Base-by-base conservation (phyloP, 106 monocot species). In the Dendrobium chrysotoxum region DNA sequence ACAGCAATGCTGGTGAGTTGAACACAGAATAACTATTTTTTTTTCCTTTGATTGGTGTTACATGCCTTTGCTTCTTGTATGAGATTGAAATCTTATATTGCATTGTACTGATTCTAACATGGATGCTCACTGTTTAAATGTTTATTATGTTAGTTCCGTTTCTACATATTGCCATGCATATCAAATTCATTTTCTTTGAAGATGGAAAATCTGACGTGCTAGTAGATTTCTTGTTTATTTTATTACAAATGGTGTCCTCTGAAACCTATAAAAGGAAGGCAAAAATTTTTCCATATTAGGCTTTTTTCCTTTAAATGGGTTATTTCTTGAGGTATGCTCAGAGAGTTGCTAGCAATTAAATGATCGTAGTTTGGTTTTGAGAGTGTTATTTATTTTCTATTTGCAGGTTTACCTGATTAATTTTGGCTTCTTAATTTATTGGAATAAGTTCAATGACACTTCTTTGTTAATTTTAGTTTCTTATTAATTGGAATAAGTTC, bases 1-100 rank as follows among this genome's bases (percentile, higher is more conserved):
- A 99, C 92, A 16, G 95, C 95, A 20, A 99, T 99, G 98, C 82
- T 88, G 92, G 98, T 99, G 87, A 86, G 98, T 83, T 79, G 76
- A 46, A 42, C 38, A 70, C 25, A 26, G 9, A 65, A n/a, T 8
- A 65, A n/a, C 64, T 57, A 5, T n/a, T 57, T 57, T 57, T 57
- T 57, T n/a, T 35, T 20, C 18, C 16, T 57, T 57, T 5, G 2
- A 18, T 57, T 57, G 15, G 26, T 65, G n/a, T 26, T 65, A 65
- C 6, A 23, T 65, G 64, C 64, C 8, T 65, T 23, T 25, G 64
- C 57, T 17, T 57, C 1, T 57, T 57, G 57, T 57, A 35, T 35
- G 35, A 35, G 16, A 26, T 21, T 61, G 23, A 61, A 23, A 61
- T 61, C 23, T 61, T 61, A 20, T 5, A 61, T 61, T 61, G 61